These are phyloP conservation scores for Nicotiana otophora DNA, from an alignment of 257 asterid genomes.

Conservation along the genomic window DNA sequence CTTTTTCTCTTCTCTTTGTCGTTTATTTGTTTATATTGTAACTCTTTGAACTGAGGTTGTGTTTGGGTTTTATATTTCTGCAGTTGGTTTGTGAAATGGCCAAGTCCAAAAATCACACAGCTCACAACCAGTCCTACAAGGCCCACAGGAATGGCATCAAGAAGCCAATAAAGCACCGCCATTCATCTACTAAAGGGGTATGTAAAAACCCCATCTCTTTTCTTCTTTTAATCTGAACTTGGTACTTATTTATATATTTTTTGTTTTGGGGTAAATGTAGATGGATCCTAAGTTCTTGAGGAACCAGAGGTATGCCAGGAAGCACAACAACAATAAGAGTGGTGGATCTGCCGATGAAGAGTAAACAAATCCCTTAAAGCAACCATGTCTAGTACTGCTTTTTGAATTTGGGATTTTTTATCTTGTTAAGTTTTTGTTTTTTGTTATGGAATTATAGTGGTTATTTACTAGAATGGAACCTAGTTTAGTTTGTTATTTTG, in stretches of 20 bases:
- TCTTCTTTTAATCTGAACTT: too few relatives aligned
- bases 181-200: conserved; percentile 79
- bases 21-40: too few relatives aligned
- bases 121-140: conserved; percentile 81
- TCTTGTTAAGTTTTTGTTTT: too few relatives aligned
- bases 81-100: conserved; percentile 38
- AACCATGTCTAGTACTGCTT: too few relatives aligned
- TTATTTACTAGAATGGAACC: too few relatives aligned
- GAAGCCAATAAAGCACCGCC: conserved; percentile 72
- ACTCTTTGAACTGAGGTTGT: too few relatives aligned
- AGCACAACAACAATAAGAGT: background rate
- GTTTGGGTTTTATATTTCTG: too few relatives aligned
- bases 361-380: background rate
- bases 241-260: too few relatives aligned
- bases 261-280: background rate
- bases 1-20: too few relatives aligned
- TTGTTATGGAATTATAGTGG: too few relatives aligned
- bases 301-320: conserved; percentile 14
- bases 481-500: too few relatives aligned
- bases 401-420: too few relatives aligned
- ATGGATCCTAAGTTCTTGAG: conserved; percentile 22
- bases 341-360: conserved; percentile 8
- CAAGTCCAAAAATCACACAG: conserved; percentile 85
- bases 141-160: conserved; percentile 86
- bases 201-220: background rate